These are phyloP conservation scores for Vigna angularis DNA, from an alignment of 306 rosid species.

Conservation along the genomic window DNA sequence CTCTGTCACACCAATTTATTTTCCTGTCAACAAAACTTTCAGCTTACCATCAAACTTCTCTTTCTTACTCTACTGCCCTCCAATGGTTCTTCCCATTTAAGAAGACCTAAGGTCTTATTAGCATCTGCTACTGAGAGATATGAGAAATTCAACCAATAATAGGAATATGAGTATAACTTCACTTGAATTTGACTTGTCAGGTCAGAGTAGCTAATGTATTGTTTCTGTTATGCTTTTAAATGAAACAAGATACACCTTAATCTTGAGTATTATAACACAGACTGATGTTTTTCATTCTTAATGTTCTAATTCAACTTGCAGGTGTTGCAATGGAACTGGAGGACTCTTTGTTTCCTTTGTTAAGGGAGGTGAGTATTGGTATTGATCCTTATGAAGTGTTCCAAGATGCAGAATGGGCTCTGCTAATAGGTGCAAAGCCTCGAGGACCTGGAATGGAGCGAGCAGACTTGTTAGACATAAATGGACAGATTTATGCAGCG, in stretches of 20 bases:
- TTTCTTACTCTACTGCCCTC: neutral
- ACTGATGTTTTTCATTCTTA: constrained; percentile 10
- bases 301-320: constrained; percentile 44
- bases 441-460: constrained; percentile 99
- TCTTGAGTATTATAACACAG: neutral
- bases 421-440: constrained; percentile 96
- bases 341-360: constrained; percentile 88
- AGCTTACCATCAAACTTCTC: neutral
- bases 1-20: neutral
- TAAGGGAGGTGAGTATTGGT: constrained; percentile 89
- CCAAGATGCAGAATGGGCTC: constrained; percentile 96
- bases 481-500: constrained; percentile 84
- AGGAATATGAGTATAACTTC: constrained; percentile 2
- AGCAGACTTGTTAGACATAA: constrained; percentile 82
- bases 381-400: constrained; percentile 93
- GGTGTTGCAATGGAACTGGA: constrained; percentile 99
- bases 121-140: neutral
- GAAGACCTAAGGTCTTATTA: neutral
- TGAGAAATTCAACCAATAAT: constrained; percentile 7
- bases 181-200: constrained; percentile 12
- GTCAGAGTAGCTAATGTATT: neutral
- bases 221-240: neutral
- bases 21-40: neutral
- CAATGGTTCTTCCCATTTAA: neutral
- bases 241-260: neutral